These are phyloP conservation scores for Aspergillus intermedius DNA, from an alignment of 2,329 filamentous ascomycete genomes.

Conservation along the genomic window DNA sequence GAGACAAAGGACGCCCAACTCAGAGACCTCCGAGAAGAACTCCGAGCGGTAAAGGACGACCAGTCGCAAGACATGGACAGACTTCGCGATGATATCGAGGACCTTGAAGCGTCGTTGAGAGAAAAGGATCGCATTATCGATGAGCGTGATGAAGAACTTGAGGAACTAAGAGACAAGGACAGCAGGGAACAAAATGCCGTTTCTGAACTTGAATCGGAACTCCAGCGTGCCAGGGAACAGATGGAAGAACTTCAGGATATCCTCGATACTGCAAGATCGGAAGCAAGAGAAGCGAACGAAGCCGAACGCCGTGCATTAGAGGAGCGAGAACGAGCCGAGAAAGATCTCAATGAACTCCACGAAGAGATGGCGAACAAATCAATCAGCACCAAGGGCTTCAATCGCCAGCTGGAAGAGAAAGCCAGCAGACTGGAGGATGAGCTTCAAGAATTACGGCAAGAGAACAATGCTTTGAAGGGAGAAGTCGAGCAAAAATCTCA, in stretches of 20 bases:
- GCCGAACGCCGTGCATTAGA: slow-evolving; percentile 45
- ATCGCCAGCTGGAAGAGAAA: slow-evolving; percentile 68
- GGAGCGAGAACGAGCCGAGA: slow-evolving; percentile 44
- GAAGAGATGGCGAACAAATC: slow-evolving; percentile 77
- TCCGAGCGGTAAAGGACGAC: slow-evolving; percentile 52
- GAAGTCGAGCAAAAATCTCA: slow-evolving; percentile 40
- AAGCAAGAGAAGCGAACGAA: slow-evolving; percentile 39
- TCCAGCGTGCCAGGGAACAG: slow-evolving; percentile 40
- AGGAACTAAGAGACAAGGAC: slow-evolving; percentile 52
- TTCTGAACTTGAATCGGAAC: slow-evolving; percentile 45
- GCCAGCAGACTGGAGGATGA: slow-evolving; percentile 60
- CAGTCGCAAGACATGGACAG: slow-evolving; percentile 56
- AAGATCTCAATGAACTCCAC: slow-evolving; percentile 57
- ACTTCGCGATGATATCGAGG: slow-evolving; percentile 65
- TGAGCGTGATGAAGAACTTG: slow-evolving; percentile 68
- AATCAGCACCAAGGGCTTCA: slow-evolving; percentile 65
- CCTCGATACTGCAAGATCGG: slow-evolving; percentile 31
- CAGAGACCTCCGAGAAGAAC: slow-evolving; percentile 41
- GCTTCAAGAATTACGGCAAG: slow-evolving; percentile 47
- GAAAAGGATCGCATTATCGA: slow-evolving; percentile 69
- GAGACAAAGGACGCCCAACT: slow-evolving; percentile 42
- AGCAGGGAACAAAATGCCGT: slow-evolving; percentile 38
- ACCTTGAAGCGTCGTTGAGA: slow-evolving; percentile 67
- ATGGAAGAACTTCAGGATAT: slow-evolving; percentile 40
- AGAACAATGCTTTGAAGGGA: slow-evolving; percentile 38